A percentile compares a stretch with the other conserved stretches of the same genome.
These are phyloP conservation scores for Pelargonium citronellum DNA, from an alignment of 441 rosid species.

Conservation along the genomic window DNA sequence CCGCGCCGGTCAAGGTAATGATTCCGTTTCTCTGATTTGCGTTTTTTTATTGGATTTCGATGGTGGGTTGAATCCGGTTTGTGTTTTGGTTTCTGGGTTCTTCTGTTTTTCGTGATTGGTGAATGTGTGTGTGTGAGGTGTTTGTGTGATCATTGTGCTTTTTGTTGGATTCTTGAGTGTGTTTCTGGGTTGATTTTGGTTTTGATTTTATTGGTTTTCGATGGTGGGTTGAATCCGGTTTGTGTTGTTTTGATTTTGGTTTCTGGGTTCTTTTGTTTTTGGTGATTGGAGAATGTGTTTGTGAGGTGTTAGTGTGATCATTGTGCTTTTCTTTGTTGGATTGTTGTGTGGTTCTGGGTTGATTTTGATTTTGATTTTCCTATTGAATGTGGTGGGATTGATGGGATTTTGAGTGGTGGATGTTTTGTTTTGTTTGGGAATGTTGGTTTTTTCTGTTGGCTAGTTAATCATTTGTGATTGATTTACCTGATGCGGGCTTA, in stretches of 20 bases:
- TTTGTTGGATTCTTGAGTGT: slow-evolving; percentile 10
- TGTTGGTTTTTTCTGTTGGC: slow-evolving; percentile 6
- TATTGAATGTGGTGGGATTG: neutral
- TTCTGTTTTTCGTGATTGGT: slow-evolving; percentile 11
- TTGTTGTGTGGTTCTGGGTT: slow-evolving; percentile 15
- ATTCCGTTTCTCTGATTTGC: too few relatives aligned
- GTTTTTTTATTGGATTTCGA: neutral
- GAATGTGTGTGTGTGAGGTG: neutral
- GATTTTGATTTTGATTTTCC: slow-evolving; percentile 3
- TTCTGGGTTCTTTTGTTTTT: slow-evolving; percentile 10
- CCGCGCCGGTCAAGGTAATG: neutral
- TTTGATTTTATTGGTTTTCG: neutral
- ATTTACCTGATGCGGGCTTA: neutral
- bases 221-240: neutral
- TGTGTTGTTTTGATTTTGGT: neutral
- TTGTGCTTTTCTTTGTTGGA: slow-evolving; percentile 8
- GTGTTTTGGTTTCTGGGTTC: slow-evolving; percentile 13
- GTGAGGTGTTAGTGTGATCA: neutral
- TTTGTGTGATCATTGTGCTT: neutral
- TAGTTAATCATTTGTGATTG: neutral
- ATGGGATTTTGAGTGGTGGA: neutral
- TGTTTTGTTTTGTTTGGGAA: neutral
- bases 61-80: neutral
- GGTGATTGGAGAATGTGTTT: slow-evolving; percentile 9
- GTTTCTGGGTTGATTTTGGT: slow-evolving; percentile 11